A percentile compares a stretch with the other conserved stretches of the same genome.
Conservation (phyloP, 768 basidiomycete species). For the Boletus insuetus region DNA sequence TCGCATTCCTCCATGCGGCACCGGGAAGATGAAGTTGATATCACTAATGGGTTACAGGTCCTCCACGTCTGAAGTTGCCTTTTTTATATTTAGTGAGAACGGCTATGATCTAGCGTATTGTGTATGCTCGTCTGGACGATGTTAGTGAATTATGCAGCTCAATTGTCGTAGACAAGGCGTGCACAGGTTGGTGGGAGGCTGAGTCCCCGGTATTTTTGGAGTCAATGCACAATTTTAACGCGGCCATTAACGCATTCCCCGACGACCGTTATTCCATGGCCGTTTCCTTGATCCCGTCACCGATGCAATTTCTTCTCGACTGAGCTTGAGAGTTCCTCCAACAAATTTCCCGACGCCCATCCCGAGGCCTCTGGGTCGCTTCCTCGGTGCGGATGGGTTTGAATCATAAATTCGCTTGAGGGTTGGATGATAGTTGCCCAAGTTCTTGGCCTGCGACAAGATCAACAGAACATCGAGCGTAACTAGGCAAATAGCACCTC, state of each 20-base stretch:
- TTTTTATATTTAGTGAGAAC: slow-evolving; percentile 2
- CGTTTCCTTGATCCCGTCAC: slow-evolving; percentile 28
- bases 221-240: slow-evolving; percentile 1
- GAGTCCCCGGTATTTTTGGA: not conserved
- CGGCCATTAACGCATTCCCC: not conserved
- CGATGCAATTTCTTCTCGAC: slow-evolving; percentile 53
- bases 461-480: slow-evolving; percentile 1
- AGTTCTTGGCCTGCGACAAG: slow-evolving; percentile 63
- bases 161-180: not conserved
- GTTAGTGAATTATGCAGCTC: slow-evolving; percentile 1
- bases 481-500: slow-evolving; percentile 48
- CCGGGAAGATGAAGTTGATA: slow-evolving; percentile 21
- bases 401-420: slow-evolving; percentile 66
- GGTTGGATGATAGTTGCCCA: slow-evolving; percentile 82
- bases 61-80: slow-evolving; percentile 20
- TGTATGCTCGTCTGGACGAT: slow-evolving; percentile 2
- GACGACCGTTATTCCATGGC: not conserved
- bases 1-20: slow-evolving; percentile 16
- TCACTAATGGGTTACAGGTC: slow-evolving; percentile 20
- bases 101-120: not conserved
- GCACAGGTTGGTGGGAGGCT: no score
- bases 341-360: slow-evolving; percentile 81
- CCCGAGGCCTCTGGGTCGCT: slow-evolving; percentile 61
- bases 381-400: slow-evolving; percentile 30
- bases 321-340: slow-evolving; percentile 65